Evolutionary conservation across 176 grass and related monocot genomes (phyloP), one percentile per base, ranked within the genome.

Genomic region (Avena sativa): DNA sequence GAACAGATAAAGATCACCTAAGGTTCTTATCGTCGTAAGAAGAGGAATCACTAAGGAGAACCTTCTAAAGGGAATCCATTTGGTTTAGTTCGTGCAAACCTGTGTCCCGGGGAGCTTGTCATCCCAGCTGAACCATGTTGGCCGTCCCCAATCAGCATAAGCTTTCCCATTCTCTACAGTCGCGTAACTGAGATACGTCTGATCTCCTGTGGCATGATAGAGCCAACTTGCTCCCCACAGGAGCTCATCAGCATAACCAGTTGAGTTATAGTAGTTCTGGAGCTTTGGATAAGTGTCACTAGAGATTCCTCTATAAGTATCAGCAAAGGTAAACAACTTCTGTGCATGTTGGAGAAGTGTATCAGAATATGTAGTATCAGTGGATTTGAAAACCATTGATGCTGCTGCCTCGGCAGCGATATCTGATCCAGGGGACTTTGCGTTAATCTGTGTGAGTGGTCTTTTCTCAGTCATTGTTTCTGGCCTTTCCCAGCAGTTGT

Each of bases 41-140:
- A 90, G 21, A 74, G 30, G 6, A 74, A 67, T 6, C 32, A 26
- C 20, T 43, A 62, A 80, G 15, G 81, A 20, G 55, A 89, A 38
- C 12, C 11, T 64, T 47, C 48, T 85, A 71, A 38, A 12, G 10
- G 25, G 34, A 60, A 87, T 78, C 60, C 50, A 70, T 4, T 60
- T 0, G 15, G 61, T 74, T 79, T 11, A 76, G 71, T 82, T 58
- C 38, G 26, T 81, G 58, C 84, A 53, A 88, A 94, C 97, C 94
- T 99, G 97, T 74, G 97, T 96, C 59, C 97, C 97, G 4, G 97
- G 89, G 75, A 87, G 92, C 87, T 99, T 99, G 84, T 99, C 94
- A 87, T 99, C 94, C 97, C 97, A 99, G 73, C 97, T 99, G 86
- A 99, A 99, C 97, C 97, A 99, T 52, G 97, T 96, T 74, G 97